Evolutionary conservation across 2,329 filamentous ascomycete genomes (phyloP).

Genomic region (Monilinia polystroma): DNA sequence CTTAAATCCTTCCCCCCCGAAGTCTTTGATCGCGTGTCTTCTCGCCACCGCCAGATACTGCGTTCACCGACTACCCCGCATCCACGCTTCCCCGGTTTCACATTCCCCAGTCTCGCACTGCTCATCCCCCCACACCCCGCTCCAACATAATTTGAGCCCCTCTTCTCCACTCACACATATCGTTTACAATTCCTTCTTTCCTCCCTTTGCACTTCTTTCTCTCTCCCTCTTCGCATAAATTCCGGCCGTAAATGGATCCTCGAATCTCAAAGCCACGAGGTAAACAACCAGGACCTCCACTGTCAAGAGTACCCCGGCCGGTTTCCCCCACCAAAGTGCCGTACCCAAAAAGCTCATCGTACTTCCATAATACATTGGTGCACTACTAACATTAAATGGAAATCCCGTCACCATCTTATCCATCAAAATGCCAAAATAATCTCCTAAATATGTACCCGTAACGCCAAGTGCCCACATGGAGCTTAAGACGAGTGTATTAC

Average conservation of each 20-base stretch:
- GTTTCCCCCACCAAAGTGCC: constrained; percentile 80
- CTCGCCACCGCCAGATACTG: neutral
- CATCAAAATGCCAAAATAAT: constrained; percentile 99
- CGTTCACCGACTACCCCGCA: constrained; percentile 2
- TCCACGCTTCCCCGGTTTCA: constrained; percentile 14
- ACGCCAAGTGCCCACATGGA: constrained; percentile 92
- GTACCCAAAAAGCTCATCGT: constrained; percentile 90
- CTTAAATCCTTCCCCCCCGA: neutral
- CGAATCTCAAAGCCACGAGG: constrained; percentile 75
- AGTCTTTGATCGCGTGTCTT: neutral
- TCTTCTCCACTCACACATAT: neutral
- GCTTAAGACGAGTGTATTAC: constrained; percentile 82
- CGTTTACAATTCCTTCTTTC: constrained; percentile 36
- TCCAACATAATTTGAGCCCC: constrained; percentile 9
- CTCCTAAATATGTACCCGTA: constrained; percentile 93
- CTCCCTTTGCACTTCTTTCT: constrained; percentile 45
- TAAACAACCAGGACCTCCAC: constrained; percentile 75
- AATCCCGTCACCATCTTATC: constrained; percentile 92
- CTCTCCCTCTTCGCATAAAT: constrained; percentile 87
- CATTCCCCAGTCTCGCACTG: neutral
- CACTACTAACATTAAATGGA: constrained; percentile 86
- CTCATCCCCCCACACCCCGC: neutral
- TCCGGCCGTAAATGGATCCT: constrained; percentile 90
- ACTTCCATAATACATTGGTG: constrained; percentile 96
- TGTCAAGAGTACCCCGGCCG: constrained; percentile 78